phyloP scores from a whole-genome alignment of 805 yeast species.

The Scheffersomyces stipitis region DNA sequence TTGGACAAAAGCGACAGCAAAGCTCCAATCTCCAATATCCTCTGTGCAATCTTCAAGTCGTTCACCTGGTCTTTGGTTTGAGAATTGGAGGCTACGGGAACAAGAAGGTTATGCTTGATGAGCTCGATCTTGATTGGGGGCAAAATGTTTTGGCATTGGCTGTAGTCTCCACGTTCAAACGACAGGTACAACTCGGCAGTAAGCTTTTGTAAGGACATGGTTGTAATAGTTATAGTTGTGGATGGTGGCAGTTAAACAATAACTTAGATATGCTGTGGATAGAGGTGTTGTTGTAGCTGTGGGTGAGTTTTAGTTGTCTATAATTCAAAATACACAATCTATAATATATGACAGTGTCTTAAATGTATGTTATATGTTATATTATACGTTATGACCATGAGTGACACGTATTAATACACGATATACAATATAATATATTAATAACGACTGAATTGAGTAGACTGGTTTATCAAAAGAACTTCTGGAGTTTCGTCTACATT shows the following conservation, averaged over 20 bases:
- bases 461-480: no score
- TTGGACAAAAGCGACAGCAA: slow-evolving; percentile 66
- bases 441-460: no score
- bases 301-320: no score
- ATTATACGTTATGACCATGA: no score
- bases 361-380: no score
- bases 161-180: slow-evolving; percentile 63
- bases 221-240: neutral
- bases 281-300: neutral
- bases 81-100: slow-evolving; percentile 52
- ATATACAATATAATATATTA: no score
- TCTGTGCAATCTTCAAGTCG: slow-evolving; percentile 77
- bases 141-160: slow-evolving; percentile 57
- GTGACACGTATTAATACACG: no score
- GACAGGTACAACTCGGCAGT: slow-evolving; percentile 67
- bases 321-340: no score
- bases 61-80: slow-evolving; percentile 43
- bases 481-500: no score
- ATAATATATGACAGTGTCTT: no score
- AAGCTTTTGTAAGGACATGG: slow-evolving; percentile 63
- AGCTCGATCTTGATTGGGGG: slow-evolving; percentile 77
- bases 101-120: slow-evolving; percentile 71
- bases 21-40: slow-evolving; percentile 87
- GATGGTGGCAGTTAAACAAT: neutral
- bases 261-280: no score